Percentiles rank a stretch among this genome's conserved stretches.
These are phyloP conservation scores for Sclerotinia trifoliorum DNA, from an alignment of 2,329 filamentous ascomycete species.

Conservation along the genomic window DNA sequence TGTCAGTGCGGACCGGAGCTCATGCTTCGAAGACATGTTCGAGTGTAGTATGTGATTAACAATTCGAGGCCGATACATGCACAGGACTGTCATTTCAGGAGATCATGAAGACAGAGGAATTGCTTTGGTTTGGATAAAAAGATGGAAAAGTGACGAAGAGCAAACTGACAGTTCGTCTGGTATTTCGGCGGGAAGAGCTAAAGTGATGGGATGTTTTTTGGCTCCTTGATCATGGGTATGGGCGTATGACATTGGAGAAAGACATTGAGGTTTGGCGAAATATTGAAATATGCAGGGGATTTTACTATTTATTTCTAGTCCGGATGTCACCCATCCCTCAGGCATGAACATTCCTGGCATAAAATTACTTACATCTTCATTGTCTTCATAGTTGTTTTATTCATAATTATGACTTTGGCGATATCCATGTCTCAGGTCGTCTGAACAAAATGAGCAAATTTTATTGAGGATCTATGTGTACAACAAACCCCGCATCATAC, in stretches of 20 bases:
- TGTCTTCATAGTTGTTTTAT: neutral
- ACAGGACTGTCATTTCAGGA: conserved; percentile 14
- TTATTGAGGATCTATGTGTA: conserved; percentile 39
- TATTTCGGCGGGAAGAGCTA: neutral
- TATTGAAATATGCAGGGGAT: neutral
- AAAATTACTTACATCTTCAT: neutral
- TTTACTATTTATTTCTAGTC: neutral
- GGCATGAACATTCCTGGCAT: neutral
- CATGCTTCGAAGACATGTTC: neutral
- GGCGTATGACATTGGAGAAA: neutral
- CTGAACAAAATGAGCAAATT: conserved; percentile 28
- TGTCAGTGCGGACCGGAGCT: neutral
- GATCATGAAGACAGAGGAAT: neutral
- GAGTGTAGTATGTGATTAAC: neutral
- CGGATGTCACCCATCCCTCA: neutral
- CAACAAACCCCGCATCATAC: conserved; percentile 40
- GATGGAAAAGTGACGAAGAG: neutral
- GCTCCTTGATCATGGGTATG: neutral
- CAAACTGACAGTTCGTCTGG: neutral
- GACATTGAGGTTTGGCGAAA: neutral
- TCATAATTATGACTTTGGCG: neutral
- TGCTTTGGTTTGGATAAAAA: neutral
- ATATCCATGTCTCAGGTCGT: neutral
- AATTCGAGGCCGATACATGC: neutral
- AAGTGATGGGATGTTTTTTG: neutral